Evolutionary conservation across 2,329 filamentous ascomycete species (phyloP).

Genomic region (Stenocarpella maydis): DNA sequence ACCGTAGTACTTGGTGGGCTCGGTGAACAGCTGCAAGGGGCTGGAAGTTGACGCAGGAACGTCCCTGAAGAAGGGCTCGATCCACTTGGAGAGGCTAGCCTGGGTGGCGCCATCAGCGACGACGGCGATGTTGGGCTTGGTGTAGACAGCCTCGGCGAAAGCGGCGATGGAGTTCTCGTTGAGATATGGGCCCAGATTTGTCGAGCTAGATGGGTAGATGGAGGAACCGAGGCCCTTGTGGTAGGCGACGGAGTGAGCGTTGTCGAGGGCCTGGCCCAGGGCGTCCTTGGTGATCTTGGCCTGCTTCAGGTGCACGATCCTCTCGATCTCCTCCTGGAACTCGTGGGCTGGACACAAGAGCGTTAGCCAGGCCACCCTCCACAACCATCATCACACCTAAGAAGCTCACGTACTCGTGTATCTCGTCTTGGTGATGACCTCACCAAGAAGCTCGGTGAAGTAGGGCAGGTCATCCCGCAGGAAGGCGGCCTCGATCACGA

Average conservation of each 20-base stretch:
- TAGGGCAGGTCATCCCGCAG: slow-evolving; percentile 95
- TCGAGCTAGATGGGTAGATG: slow-evolving; percentile 75
- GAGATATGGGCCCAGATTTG: slow-evolving; percentile 81
- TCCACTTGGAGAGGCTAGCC: slow-evolving; percentile 84
- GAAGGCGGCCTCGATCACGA: slow-evolving; percentile 94
- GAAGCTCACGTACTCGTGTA: slow-evolving; percentile 70
- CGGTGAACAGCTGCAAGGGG: slow-evolving; percentile 63
- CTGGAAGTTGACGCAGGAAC: slow-evolving; percentile 64
- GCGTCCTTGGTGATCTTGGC: slow-evolving; percentile 71
- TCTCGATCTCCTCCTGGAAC: slow-evolving; percentile 86
- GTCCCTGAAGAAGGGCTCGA: slow-evolving; percentile 87
- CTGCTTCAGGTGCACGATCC: slow-evolving; percentile 80
- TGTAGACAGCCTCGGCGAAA: slow-evolving; percentile 82
- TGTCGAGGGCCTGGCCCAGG: slow-evolving; percentile 79
- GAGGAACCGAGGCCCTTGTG: slow-evolving; percentile 89
- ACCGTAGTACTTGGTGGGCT: slow-evolving; percentile 86
- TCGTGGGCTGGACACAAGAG: slow-evolving; percentile 73
- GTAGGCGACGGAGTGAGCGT: slow-evolving; percentile 87
- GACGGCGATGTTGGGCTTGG: slow-evolving; percentile 89
- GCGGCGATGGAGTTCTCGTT: slow-evolving; percentile 76
- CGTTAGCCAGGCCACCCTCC: slow-evolving; percentile 33
- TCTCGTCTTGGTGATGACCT: slow-evolving; percentile 88
- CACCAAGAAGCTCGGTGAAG: slow-evolving; percentile 93
- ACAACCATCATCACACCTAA: slow-evolving; percentile 20
- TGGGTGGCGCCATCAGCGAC: slow-evolving; percentile 88